A percentile compares a stretch with the other conserved stretches of the same genome.
These are phyloP conservation scores for Podila verticillata DNA, from an alignment of 192 early-diverging fungal genomes.

Conservation along the genomic window DNA sequence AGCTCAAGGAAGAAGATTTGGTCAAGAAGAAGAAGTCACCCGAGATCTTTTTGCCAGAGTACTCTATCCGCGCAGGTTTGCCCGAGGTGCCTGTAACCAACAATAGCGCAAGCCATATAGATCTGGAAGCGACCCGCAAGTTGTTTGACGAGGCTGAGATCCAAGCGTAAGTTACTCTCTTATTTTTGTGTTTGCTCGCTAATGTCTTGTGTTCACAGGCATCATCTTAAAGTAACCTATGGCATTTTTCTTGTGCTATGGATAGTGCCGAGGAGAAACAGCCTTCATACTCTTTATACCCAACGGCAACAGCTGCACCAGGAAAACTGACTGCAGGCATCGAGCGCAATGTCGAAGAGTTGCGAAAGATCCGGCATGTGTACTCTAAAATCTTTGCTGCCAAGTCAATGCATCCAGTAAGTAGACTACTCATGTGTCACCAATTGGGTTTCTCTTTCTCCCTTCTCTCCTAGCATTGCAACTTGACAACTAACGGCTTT, in stretches of 20 bases:
- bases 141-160: constrained; percentile 47
- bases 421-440: not conserved
- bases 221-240: no score
- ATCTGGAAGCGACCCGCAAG: constrained; percentile 23
- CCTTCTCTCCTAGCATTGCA: not conserved
- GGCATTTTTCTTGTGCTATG: not conserved
- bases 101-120: constrained; percentile 6
- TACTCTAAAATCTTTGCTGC: constrained; percentile 58
- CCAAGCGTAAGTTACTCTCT: constrained; percentile 18
- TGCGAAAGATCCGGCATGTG: constrained; percentile 54
- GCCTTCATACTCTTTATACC: constrained; percentile 53
- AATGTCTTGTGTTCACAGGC: not conserved
- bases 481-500: not conserved
- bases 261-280: constrained; percentile 32
- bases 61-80: constrained; percentile 51
- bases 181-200: not conserved
- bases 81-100: constrained; percentile 49
- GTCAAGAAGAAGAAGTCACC: constrained; percentile 39
- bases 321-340: constrained; percentile 51
- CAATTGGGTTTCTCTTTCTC: no score
- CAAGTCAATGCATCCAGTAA: constrained; percentile 52
- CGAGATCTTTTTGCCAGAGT: constrained; percentile 64
- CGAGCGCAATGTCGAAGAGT: constrained; percentile 53
- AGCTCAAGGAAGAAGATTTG: constrained; percentile 28
- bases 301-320: constrained; percentile 48